Evolutionary conservation across 2,329 filamentous ascomycete species (phyloP).

Genomic region (Epichloe uncinata): DNA sequence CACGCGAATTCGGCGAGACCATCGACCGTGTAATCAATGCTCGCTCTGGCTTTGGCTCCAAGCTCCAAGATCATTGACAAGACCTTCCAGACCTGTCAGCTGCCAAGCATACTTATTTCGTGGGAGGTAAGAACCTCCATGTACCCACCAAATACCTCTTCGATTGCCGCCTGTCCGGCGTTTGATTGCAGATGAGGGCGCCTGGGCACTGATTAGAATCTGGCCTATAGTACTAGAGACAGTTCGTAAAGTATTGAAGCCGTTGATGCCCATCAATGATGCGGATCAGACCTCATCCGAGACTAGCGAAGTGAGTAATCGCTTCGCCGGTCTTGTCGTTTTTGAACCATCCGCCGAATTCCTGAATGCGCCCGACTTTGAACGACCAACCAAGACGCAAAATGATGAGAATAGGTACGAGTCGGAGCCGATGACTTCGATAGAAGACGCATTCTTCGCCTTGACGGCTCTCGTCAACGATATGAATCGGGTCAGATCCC

Average conservation of each 20-base stretch:
- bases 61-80: slow-evolving; percentile 9
- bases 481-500: slow-evolving; percentile 14
- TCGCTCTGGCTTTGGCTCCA: slow-evolving; percentile 16
- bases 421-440: slow-evolving; percentile 13
- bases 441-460: slow-evolving; percentile 17
- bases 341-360: slow-evolving; percentile 26
- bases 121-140: slow-evolving; percentile 18
- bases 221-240: slow-evolving; percentile 18
- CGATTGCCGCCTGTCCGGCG: not conserved
- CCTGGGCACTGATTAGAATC: not conserved
- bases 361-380: slow-evolving; percentile 15
- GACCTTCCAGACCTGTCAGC: slow-evolving; percentile 4
- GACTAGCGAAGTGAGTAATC: slow-evolving; percentile 12
- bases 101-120: slow-evolving; percentile 10
- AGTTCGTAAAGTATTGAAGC: slow-evolving; percentile 20
- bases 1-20: slow-evolving; percentile 16
- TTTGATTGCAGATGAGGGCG: not conserved
- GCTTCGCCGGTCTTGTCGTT: slow-evolving; percentile 21
- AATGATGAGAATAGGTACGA: slow-evolving; percentile 14
- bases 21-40: slow-evolving; percentile 25
- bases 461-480: slow-evolving; percentile 17
- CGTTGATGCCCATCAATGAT: slow-evolving; percentile 6
- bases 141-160: not conserved
- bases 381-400: not conserved
- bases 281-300: not conserved